Base-by-base conservation (phyloP, 352 stramenopile genomes). In the Lagenidium giganteum region DNA sequence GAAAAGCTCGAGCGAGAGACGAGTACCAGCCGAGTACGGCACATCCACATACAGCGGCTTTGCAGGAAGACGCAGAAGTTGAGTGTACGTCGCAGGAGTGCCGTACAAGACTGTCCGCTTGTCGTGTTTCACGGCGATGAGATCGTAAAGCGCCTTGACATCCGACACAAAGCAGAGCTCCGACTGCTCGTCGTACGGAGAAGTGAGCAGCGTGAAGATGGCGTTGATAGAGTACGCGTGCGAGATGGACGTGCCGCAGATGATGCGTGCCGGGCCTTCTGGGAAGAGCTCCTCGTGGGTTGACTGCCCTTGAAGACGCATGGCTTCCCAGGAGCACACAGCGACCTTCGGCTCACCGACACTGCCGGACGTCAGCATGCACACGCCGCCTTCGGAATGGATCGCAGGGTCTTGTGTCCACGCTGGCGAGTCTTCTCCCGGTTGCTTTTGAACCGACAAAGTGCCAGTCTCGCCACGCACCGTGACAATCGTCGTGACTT, bases 201-300 rank as follows among this genome's bases (percentile, higher is more conserved):
- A 93, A 8, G 67, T 83, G 33, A 84, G 69, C 18, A 95, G 59
- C 36, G 80, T 68, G 47, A 91, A 95, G 18, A 95, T 57, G 3
- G 78, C 75, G 47, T 95, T 95, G 53, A 95, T 89, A 6, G 80
- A 85, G 50, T 80, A 95, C 8, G 80, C 80, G 50, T 95, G 83
- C 8, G 80, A 70, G 44, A 95, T 93, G 14, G 83, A 92, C 24
- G 83, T 90, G 7, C 51, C 71, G 22, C 75, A 87, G 17, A 92
- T 66, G 38, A 94, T 69, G 4, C 79, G 77, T 22, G 70, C 70
- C 1, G 82, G 63, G 1, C 51, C n/a, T 16, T 61, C 37, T 6
- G 77, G 79, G 41, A 95, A 93, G 29, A 92, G 71, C 47, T 82
- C 54, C 29, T 82, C 60, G 27, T 90, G 59, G 5, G 78, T 95